Conservation (phyloP, 164 flowering plant species). For the Tetracentron sinense region DNA sequence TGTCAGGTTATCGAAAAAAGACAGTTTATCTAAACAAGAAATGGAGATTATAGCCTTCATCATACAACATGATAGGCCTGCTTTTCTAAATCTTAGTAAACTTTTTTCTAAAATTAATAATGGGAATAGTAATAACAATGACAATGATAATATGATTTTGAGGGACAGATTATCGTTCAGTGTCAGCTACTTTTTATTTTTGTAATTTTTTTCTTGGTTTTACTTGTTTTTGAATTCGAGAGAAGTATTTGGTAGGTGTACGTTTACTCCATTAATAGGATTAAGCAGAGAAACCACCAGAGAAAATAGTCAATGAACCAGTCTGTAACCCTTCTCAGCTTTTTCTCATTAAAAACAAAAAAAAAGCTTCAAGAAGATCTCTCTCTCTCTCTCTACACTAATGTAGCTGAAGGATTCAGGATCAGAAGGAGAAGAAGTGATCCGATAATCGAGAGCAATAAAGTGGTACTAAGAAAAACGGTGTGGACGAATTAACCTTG, state of each 20-base stretch:
- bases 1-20: too few relatives aligned
- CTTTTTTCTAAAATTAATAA: slow-evolving; percentile 8
- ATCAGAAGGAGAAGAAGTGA: slow-evolving; percentile 4
- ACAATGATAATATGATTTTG: slow-evolving; percentile 16
- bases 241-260: slow-evolving; percentile 13
- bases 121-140: slow-evolving; percentile 18
- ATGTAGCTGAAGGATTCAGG: slow-evolving; percentile 24
- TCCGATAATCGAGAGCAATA: slow-evolving; percentile 4
- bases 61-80: slow-evolving; percentile 3
- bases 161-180: slow-evolving; percentile 17
- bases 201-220: slow-evolving; percentile 1
- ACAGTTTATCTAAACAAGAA: slow-evolving; percentile 23
- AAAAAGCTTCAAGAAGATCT: not conserved
- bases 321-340: slow-evolving; percentile 24
- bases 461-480: slow-evolving; percentile 6
- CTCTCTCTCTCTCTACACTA: slow-evolving; percentile 24
- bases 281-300: slow-evolving; percentile 29
- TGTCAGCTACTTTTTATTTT: slow-evolving; percentile 19
- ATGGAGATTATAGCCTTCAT: slow-evolving; percentile 17
- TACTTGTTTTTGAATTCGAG: not conserved
- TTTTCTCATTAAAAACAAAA: slow-evolving; percentile 11
- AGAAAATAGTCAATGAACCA: slow-evolving; percentile 29
- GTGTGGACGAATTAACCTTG: slow-evolving; percentile 14
- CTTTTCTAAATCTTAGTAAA: slow-evolving; percentile 13
- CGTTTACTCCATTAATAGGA: slow-evolving; percentile 29